A percentile compares a stretch with the other conserved stretches of the same genome.
Conservation (phyloP, 1,284 basidiomycete genomes). For the Boletus semigastroideus region DNA sequence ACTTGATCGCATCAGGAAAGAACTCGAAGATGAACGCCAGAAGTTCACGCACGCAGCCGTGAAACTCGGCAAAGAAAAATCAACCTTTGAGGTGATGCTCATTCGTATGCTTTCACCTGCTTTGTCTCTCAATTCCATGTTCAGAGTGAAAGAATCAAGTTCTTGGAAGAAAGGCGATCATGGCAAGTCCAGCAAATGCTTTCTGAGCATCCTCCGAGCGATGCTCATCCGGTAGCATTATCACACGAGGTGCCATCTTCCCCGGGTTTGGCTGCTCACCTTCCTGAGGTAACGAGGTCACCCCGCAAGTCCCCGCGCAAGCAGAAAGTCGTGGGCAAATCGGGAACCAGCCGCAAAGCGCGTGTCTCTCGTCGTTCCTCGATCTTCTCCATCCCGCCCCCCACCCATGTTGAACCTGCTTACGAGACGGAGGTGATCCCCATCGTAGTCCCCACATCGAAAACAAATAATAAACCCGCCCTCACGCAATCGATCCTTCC, state of each 20-base stretch:
- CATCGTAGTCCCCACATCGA: conserved; percentile 30
- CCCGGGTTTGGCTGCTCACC: conserved; percentile 18
- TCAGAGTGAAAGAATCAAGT: conserved; percentile 60
- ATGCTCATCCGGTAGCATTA: conserved; percentile 20
- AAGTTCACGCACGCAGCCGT: conserved; percentile 66
- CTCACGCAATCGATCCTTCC: conserved; percentile 45
- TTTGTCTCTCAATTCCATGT: conserved; percentile 7
- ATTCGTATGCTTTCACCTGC: background rate
- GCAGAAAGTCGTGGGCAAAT: conserved; percentile 38
- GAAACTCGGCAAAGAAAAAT: conserved; percentile 64
- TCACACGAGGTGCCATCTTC: conserved; percentile 9
- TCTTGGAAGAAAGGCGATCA: conserved; percentile 65
- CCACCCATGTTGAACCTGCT: conserved; percentile 46
- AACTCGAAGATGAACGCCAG: conserved; percentile 67
- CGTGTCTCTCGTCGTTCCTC: conserved; percentile 49
- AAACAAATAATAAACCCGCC: conserved; percentile 20
- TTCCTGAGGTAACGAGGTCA: conserved; percentile 33
- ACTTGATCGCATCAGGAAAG: conserved; percentile 48
- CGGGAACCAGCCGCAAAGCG: conserved; percentile 42
- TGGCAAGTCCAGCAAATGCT: conserved; percentile 66
- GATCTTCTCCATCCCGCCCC: conserved; percentile 31
- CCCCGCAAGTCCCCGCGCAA: conserved; percentile 43
- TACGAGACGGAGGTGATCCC: conserved; percentile 70
- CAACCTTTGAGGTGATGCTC: conserved; percentile 59
- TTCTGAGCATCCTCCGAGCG: conserved; percentile 53